Evolutionary conservation across 2,329 filamentous ascomycete genomes (phyloP).

Genomic region (Cytospora mali): DNA sequence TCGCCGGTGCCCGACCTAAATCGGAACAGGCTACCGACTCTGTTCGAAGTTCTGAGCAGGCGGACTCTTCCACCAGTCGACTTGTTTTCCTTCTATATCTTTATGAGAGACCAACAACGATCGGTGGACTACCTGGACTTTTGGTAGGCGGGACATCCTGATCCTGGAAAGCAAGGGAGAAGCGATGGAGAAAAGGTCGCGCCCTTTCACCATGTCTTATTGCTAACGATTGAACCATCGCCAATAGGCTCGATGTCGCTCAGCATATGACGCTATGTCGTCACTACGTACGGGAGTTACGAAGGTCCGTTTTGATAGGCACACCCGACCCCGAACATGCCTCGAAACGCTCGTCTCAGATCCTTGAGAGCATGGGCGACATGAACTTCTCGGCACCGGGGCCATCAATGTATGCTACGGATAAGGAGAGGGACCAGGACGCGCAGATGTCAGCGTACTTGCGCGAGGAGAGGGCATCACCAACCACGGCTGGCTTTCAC

Average conservation of each 20-base stretch:
- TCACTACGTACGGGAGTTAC: conserved; percentile 94
- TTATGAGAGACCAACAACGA: conserved; percentile 97
- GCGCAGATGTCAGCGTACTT: conserved; percentile 91
- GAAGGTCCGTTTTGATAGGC: conserved; percentile 87
- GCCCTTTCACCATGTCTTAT: conserved; percentile 22
- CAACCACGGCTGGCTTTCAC: conserved; percentile 50
- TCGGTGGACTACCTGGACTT: conserved; percentile 98
- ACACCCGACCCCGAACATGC: conserved; percentile 84
- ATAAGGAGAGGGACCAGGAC: conserved; percentile 78
- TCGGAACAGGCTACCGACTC: conserved; percentile 86
- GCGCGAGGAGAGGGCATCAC: conserved; percentile 56
- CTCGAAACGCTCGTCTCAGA: conserved; percentile 82
- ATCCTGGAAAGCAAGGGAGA: conserved; percentile 8
- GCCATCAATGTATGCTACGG: conserved; percentile 64
- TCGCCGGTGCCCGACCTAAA: conserved; percentile 61
- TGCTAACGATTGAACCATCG: conserved; percentile 30
- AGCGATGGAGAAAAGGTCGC: not conserved
- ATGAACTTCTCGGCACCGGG: conserved; percentile 61
- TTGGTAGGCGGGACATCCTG: conserved; percentile 64
- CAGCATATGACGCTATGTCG: conserved; percentile 98
- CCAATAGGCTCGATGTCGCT: conserved; percentile 89
- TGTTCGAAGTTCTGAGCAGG: conserved; percentile 94
- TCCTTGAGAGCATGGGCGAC: conserved; percentile 74
- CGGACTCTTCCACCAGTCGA: conserved; percentile 95
- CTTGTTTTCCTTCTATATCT: conserved; percentile 98